These are phyloP conservation scores for Fusarium devonianum DNA, from an alignment of 2,329 filamentous ascomycete species.

Conservation along the genomic window DNA sequence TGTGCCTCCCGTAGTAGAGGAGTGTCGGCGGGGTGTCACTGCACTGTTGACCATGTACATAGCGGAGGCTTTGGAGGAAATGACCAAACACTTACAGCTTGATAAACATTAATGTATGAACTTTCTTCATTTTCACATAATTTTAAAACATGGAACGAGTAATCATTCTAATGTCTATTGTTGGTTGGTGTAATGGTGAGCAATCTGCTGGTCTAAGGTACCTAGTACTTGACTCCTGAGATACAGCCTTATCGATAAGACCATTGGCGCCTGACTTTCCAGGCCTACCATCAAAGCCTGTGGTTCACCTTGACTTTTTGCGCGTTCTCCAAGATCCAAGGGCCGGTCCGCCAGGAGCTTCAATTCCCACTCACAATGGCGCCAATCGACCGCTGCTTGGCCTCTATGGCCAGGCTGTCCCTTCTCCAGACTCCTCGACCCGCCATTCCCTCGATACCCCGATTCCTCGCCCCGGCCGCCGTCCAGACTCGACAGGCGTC, in stretches of 20 bases:
- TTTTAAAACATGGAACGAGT: too few relatives aligned
- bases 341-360: slow-evolving; percentile 37
- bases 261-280: slow-evolving; percentile 28
- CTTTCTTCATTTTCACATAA: too few relatives aligned
- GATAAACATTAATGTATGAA: too few relatives aligned
- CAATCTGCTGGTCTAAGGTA: too few relatives aligned
- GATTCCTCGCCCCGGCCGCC: slow-evolving; percentile 57
- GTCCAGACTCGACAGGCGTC: slow-evolving; percentile 53
- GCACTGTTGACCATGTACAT: too few relatives aligned
- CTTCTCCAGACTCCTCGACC: slow-evolving; percentile 54
- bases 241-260: slow-evolving; percentile 38
- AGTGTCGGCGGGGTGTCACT: too few relatives aligned
- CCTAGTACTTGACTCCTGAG: neutral
- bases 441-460: slow-evolving; percentile 53
- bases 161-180: too few relatives aligned
- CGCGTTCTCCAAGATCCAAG: slow-evolving; percentile 24
- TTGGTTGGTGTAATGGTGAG: too few relatives aligned
- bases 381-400: slow-evolving; percentile 60
- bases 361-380: slow-evolving; percentile 53
- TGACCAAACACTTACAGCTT: too few relatives aligned
- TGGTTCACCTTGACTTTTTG: slow-evolving; percentile 38
- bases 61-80: too few relatives aligned
- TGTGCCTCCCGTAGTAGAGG: slow-evolving; percentile 36
- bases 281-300: slow-evolving; percentile 31
- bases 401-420: slow-evolving; percentile 60